Percentiles rank a stretch among this genome's conserved stretches.
phyloP scores from a whole-genome alignment of 371 early-diverging fungal genomes.

The Nematocida major region DNA sequence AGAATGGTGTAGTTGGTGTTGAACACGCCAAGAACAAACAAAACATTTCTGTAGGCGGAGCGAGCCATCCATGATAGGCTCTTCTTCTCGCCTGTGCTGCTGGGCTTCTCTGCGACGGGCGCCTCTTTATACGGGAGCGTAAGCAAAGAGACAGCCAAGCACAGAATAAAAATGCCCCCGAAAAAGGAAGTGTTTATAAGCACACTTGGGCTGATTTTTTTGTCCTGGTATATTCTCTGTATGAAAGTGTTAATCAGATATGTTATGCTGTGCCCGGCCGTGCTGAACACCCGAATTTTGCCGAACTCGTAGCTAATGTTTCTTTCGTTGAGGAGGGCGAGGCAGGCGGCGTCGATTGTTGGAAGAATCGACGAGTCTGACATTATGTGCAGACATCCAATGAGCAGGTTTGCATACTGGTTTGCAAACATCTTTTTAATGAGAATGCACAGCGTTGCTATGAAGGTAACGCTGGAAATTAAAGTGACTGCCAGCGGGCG shows the following conservation, averaged over 20 bases:
- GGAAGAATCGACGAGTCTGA: conserved; percentile 47
- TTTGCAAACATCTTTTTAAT: neutral
- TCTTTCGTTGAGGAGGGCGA: neutral
- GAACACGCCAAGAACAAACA: neutral
- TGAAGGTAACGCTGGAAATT: neutral
- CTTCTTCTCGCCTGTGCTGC: neutral
- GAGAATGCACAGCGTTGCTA: neutral
- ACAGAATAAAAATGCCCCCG: conserved; percentile 1
- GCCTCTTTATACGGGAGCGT: neutral
- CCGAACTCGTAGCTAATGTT: neutral
- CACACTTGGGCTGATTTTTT: neutral
- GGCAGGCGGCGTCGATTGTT: conserved; percentile 44
- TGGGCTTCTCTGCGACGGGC: neutral
- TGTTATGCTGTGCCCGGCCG: conserved; percentile 33
- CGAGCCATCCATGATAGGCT: neutral
- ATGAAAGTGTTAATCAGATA: conserved; percentile 17
- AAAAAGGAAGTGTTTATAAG: conserved; percentile 22
- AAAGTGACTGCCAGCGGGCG: conserved; percentile 22
- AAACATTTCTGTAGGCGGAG: neutral
- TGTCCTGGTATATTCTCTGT: neutral
- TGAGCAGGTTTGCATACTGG: neutral
- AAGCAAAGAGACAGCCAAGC: neutral
- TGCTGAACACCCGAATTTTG: conserved; percentile 31
- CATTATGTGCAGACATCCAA: conserved; percentile 19
- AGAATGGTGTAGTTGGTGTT: neutral